A percentile compares a stretch with the other conserved stretches of the same genome.
These are phyloP conservation scores for Leishmania amazonensis DNA, from an alignment of 208 protist species.

Conservation along the genomic window DNA sequence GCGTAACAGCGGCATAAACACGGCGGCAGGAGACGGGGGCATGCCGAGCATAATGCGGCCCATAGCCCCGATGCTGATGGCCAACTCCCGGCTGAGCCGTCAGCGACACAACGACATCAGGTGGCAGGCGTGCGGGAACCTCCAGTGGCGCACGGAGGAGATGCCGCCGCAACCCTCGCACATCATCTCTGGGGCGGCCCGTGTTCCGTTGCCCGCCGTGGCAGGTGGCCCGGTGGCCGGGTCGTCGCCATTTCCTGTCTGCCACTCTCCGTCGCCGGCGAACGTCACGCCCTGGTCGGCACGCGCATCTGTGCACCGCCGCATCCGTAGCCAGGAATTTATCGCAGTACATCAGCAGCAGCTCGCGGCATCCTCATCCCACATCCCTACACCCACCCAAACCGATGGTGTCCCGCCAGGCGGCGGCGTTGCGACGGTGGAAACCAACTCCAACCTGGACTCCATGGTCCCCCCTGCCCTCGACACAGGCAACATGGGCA, in stretches of 20 bases:
- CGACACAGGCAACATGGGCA: slow-evolving; percentile 1
- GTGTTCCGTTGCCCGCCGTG: slow-evolving; percentile 3
- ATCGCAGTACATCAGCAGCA: slow-evolving; percentile 25
- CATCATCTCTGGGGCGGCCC: slow-evolving; percentile 1
- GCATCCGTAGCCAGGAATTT: slow-evolving; percentile 38
- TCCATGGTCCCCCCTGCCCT: neutral
- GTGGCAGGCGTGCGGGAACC: slow-evolving; percentile 44
- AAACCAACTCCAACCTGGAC: slow-evolving; percentile 7
- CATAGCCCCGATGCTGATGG: slow-evolving; percentile 33
- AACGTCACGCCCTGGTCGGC: slow-evolving; percentile 44
- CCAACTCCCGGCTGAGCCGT: slow-evolving; percentile 55
- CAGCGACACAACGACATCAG: slow-evolving; percentile 46
- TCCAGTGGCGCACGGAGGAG: slow-evolving; percentile 26
- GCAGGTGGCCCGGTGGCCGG: neutral
- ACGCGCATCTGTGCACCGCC: slow-evolving; percentile 32
- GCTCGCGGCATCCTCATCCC: slow-evolving; percentile 5
- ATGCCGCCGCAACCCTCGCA: neutral
- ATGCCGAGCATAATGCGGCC: slow-evolving; percentile 26
- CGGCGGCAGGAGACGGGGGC: slow-evolving; percentile 8
- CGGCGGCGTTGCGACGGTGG: neutral
- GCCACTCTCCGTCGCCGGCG: slow-evolving; percentile 9
- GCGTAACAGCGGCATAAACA: neutral
- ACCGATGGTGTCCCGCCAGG: neutral
- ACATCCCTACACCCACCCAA: slow-evolving; percentile 14
- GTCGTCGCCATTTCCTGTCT: slow-evolving; percentile 10